These are phyloP conservation scores for Corylus avellana DNA, from an alignment of 306 rosid species.

Conservation along the genomic window DNA sequence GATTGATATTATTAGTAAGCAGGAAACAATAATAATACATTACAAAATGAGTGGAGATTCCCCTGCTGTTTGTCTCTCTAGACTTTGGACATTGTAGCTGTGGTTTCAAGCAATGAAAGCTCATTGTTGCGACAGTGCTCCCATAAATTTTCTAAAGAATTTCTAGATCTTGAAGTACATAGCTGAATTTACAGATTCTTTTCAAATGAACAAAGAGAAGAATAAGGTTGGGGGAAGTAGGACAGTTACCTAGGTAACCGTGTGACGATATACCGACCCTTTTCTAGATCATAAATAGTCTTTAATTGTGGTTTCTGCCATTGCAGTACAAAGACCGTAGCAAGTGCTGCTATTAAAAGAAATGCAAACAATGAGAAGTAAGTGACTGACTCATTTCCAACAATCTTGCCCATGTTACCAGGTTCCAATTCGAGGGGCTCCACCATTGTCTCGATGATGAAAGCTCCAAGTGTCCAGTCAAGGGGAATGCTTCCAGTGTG, in stretches of 20 bases:
- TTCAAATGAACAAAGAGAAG: background rate
- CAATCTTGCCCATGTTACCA: constrained; percentile 33
- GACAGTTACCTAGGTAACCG: constrained; percentile 38
- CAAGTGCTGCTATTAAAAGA: constrained; percentile 38
- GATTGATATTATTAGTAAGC: background rate
- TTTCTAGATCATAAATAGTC: constrained; percentile 63
- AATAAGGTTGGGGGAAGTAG: background rate
- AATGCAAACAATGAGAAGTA: constrained; percentile 52
- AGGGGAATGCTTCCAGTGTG: constrained; percentile 31
- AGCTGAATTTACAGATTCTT: background rate
- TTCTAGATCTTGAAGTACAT: background rate
- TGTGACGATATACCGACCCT: constrained; percentile 58
- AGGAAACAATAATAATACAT: background rate
- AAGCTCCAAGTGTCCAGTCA: constrained; percentile 61
- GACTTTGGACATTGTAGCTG: background rate
- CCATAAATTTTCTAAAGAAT: constrained; percentile 1
- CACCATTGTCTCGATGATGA: constrained; percentile 43
- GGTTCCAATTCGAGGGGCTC: constrained; percentile 42
- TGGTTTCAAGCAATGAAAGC: background rate
- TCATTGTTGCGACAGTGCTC: background rate
- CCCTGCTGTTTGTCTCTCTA: background rate
- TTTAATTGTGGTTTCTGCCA: constrained; percentile 52
- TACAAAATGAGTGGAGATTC: background rate
- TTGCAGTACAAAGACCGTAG: constrained; percentile 37
- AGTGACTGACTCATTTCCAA: constrained; percentile 46